These are phyloP conservation scores for Irpex rosettiformis DNA, from an alignment of 1,284 basidiomycete species.

Conservation along the genomic window DNA sequence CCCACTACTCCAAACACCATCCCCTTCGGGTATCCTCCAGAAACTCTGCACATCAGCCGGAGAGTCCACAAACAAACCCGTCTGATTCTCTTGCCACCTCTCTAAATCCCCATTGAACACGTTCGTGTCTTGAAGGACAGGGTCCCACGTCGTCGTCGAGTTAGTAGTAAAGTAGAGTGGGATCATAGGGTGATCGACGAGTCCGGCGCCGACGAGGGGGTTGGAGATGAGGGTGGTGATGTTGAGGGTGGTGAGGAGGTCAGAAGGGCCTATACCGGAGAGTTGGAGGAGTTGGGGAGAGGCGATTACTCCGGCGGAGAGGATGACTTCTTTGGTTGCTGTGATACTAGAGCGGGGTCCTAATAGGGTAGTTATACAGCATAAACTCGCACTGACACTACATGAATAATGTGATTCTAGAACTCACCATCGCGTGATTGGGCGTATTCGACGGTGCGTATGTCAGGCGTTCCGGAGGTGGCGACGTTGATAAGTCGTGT, in stretches of 20 bases:
- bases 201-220: constrained; percentile 29
- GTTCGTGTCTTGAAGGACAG: constrained; percentile 19
- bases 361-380: too few species aligned
- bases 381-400: too few species aligned
- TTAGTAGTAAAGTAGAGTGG: constrained; percentile 21
- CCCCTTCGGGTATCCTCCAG: constrained; percentile 21
- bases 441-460: constrained; percentile 33
- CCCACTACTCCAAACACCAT: constrained; percentile 5
- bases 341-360: constrained; percentile 11
- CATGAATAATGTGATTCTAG: neutral
- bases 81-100: constrained; percentile 26
- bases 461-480: constrained; percentile 20
- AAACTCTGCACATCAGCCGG: constrained; percentile 22
- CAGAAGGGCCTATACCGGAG: constrained; percentile 18
- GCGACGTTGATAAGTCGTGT: constrained; percentile 31
- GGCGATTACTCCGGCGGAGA: constrained; percentile 16
- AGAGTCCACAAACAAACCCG: constrained; percentile 19
- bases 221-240: constrained; percentile 30
- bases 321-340: constrained; percentile 13
- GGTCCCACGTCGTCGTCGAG: constrained; percentile 22
- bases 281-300: constrained; percentile 16
- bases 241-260: constrained; percentile 15
- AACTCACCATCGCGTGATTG: constrained; percentile 19
- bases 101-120: constrained; percentile 16
- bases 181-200: constrained; percentile 35